Conservation (phyloP, 2,329 filamentous ascomycete genomes). For the Aspergillus candidus region DNA sequence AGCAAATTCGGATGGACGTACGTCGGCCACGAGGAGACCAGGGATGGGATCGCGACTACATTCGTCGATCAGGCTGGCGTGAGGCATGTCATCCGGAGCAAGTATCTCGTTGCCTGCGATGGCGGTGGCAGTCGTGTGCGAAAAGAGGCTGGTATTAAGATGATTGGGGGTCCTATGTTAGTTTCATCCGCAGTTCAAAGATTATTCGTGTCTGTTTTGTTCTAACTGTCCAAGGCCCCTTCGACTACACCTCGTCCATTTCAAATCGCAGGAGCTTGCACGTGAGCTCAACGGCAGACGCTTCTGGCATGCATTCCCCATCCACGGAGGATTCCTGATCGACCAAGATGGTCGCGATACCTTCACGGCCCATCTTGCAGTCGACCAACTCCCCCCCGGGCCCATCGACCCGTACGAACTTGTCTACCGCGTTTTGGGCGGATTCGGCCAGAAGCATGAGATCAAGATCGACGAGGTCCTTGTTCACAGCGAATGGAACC, state of each 20-base stretch:
- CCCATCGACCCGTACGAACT: conserved; percentile 18
- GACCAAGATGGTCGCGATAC: conserved; percentile 30
- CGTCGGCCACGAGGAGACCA: conserved; percentile 13
- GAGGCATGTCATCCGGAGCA: conserved; percentile 13
- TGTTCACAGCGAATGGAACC: conserved; percentile 24
- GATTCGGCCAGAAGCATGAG: conserved; percentile 6
- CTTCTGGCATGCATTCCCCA: conserved; percentile 31
- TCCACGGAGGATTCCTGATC: conserved; percentile 21
- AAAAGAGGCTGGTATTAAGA: conserved; percentile 15
- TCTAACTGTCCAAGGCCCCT: conserved; percentile 9
- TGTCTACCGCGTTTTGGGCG: conserved; percentile 21
- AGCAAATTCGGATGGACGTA: conserved; percentile 25
- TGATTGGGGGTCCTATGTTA: conserved; percentile 24
- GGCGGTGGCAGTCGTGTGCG: conserved; percentile 22
- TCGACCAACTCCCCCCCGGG: conserved; percentile 2
- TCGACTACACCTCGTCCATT: conserved; percentile 25
- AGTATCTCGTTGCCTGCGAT: conserved; percentile 26
- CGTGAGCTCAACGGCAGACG: conserved; percentile 18
- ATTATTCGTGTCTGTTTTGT: no score
- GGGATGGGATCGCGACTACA: conserved; percentile 11
- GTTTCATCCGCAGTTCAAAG: not conserved
- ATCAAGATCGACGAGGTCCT: conserved; percentile 32
- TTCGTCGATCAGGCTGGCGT: conserved; percentile 15
- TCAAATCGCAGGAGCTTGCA: conserved; percentile 26
- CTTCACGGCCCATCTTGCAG: conserved; percentile 26